Conservation (phyloP, 805 yeast species). For the Kodamaea kakaduensis region DNA sequence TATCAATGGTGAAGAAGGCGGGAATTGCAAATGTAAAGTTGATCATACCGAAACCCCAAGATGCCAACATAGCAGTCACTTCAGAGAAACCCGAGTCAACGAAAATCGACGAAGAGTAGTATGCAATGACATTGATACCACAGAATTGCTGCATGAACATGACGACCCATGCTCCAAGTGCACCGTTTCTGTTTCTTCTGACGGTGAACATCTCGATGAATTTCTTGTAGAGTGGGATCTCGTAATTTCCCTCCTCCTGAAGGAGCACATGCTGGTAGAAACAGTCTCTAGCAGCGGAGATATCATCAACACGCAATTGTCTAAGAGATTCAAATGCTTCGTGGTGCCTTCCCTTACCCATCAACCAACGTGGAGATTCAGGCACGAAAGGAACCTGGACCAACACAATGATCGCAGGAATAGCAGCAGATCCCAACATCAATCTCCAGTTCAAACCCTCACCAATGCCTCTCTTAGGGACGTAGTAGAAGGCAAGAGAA, state of each 20-base stretch:
- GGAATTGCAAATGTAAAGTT: slow-evolving; percentile 81
- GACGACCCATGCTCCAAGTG: slow-evolving; percentile 72
- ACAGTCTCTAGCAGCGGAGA: slow-evolving; percentile 63
- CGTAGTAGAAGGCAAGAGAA: slow-evolving; percentile 54
- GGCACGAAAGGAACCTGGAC: slow-evolving; percentile 52
- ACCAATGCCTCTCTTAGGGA: slow-evolving; percentile 43
- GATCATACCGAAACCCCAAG: slow-evolving; percentile 82
- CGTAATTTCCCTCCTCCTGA: slow-evolving; percentile 55
- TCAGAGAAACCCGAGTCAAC: slow-evolving; percentile 60
- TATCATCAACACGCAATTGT: slow-evolving; percentile 40
- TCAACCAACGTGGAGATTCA: slow-evolving; percentile 68
- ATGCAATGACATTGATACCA: slow-evolving; percentile 85
- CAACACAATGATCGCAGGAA: slow-evolving; percentile 51
- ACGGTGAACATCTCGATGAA: slow-evolving; percentile 58
- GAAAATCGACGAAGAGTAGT: slow-evolving; percentile 77
- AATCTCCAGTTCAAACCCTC: slow-evolving; percentile 54
- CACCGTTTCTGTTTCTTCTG: slow-evolving; percentile 80
- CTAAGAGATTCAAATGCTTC: slow-evolving; percentile 50
- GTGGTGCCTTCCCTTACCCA: slow-evolving; percentile 45
- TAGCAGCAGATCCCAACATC: slow-evolving; percentile 62
- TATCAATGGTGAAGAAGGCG: slow-evolving; percentile 75
- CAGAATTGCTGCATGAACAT: slow-evolving; percentile 92
- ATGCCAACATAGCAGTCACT: slow-evolving; percentile 65
- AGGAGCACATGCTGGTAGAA: slow-evolving; percentile 56
- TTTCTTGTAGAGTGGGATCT: slow-evolving; percentile 43